Base-by-base conservation (phyloP, 1,284 basidiomycete species). In the Austroboletus novae-zelandiae region DNA sequence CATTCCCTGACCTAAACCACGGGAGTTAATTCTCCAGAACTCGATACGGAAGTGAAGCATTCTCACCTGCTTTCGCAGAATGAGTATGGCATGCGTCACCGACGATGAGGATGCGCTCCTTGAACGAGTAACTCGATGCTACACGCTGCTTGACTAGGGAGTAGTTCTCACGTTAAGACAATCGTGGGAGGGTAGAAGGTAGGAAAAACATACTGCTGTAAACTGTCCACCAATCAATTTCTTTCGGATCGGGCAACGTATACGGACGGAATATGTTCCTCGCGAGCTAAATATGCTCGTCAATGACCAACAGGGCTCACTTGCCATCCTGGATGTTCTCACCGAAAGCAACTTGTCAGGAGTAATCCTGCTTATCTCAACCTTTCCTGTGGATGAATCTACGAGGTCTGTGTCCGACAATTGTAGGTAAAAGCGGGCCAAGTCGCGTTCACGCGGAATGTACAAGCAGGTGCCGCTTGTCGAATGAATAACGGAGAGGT, bases 31-130 rank as follows among this genome's bases (percentile, higher is more conserved):
- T 29, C 20, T 47, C 45, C 15, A n/a, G 27, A 25, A 7, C 11
- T 23, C 34, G 7, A 29, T 25, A 1, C 20, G 13, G 30, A 37
- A 27, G 9, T 29, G 34, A 9, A 9, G 18, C 11, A 46, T 53
- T 27, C 53, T 43, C 23, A 75, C 86, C 79, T 72, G 80, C 68
- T 73, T 83, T 91, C 1, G 90, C 89, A 0, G 86, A 89, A 68
- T 92, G 89, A 0, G 90, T 92, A 62, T 92, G 90, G 60, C 83
- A 89, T 1, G 84, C 86, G 68, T 89, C 86, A 1, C 88, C 88
- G 0, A 82, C 86, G 53, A 91, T 90, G 66, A 91, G 91, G 2
- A 91, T 76, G 1, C 89, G 79, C 23, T 90, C 79, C 20, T 81
- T 65, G 2, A 80, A 71, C 4, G 84, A 83, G 65, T 80, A 91